Conservation (phyloP, 805 yeast species). For the Zygotorulaspora danielsina region DNA sequence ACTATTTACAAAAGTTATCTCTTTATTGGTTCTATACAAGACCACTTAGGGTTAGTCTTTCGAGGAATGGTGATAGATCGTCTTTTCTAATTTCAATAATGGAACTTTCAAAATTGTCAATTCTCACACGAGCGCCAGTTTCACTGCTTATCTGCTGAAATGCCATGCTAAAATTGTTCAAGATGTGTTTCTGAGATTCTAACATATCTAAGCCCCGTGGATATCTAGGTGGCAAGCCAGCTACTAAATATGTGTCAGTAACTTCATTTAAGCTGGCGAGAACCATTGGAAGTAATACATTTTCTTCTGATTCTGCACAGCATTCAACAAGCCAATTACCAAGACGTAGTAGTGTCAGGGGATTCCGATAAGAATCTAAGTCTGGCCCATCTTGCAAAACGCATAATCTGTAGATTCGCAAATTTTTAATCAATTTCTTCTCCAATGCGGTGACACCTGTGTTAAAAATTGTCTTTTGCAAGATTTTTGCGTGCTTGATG, state of each 20-base stretch:
- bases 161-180: slow-evolving; percentile 84
- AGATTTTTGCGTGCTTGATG: slow-evolving; percentile 71
- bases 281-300: slow-evolving; percentile 69
- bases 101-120: slow-evolving; percentile 93
- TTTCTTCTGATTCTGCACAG: slow-evolving; percentile 70
- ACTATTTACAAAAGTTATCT: too few relatives aligned
- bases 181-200: slow-evolving; percentile 41
- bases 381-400: slow-evolving; percentile 89
- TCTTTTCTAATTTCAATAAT: slow-evolving; percentile 86
- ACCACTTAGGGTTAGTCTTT: slow-evolving; percentile 74
- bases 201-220: slow-evolving; percentile 45
- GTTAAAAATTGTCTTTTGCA: slow-evolving; percentile 78
- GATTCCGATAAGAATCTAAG: slow-evolving; percentile 72
- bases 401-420: slow-evolving; percentile 77
- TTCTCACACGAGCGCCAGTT: slow-evolving; percentile 83
- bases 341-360: slow-evolving; percentile 73
- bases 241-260: slow-evolving; percentile 76
- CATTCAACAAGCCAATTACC: slow-evolving; percentile 92
- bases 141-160: slow-evolving; percentile 82
- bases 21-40: too few relatives aligned
- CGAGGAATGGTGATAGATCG: slow-evolving; percentile 83
- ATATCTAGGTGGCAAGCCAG: slow-evolving; percentile 83
- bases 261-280: slow-evolving; percentile 74
- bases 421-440: slow-evolving; percentile 69
- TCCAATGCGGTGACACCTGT: slow-evolving; percentile 90